Conservation (phyloP, 768 basidiomycete genomes). For the Russula vinacea region DNA sequence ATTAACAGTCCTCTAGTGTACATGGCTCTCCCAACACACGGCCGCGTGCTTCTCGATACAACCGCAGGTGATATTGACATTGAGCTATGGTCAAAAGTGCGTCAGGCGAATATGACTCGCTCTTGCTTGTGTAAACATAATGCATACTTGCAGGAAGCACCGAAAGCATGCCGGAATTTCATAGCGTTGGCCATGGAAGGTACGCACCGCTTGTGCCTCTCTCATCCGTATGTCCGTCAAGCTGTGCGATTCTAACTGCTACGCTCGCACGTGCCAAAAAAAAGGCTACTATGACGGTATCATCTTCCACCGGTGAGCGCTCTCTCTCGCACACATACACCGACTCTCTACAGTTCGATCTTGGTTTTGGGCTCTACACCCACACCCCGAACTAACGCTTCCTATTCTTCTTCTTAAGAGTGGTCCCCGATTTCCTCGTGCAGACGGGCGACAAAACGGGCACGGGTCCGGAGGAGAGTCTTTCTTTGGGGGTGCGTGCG, state of each 20-base stretch:
- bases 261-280: constrained; percentile 34
- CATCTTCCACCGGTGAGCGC: constrained; percentile 79
- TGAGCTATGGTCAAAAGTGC: constrained; percentile 88
- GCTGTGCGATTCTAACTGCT: not conserved
- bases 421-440: constrained; percentile 88
- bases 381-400: not conserved
- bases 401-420: constrained; percentile 38
- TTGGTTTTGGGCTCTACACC: not conserved
- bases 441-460: constrained; percentile 94
- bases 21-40: constrained; percentile 84
- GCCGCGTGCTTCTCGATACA: constrained; percentile 83
- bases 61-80: constrained; percentile 86
- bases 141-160: constrained; percentile 63
- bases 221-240: not conserved
- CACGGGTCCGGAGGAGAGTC: constrained; percentile 90
- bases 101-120: not conserved
- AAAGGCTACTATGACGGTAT: constrained; percentile 91
- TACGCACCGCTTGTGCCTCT: constrained; percentile 40
- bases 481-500: constrained; percentile 75
- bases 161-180: constrained; percentile 91
- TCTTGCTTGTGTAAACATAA: not conserved
- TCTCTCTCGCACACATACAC: not conserved
- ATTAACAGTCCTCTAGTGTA: too few species aligned
- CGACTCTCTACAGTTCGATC: not conserved
- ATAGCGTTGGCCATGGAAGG: constrained; percentile 87